These are phyloP conservation scores for Pterocarpus macrocarpus DNA, from an alignment of 306 rosid species.

Conservation along the genomic window DNA sequence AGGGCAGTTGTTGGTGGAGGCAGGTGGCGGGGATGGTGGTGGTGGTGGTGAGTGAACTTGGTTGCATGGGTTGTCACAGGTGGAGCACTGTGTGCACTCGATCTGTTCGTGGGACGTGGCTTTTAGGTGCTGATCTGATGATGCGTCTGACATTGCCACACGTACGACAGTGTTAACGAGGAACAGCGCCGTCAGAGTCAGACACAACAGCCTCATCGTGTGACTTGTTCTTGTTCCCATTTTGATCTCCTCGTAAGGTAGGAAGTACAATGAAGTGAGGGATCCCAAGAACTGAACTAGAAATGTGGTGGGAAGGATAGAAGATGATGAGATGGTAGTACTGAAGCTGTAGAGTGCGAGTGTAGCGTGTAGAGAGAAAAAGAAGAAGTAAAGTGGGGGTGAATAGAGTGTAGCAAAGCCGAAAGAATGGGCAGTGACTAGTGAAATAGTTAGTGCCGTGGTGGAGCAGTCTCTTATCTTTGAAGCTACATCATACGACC, in stretches of 20 bases:
- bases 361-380: too few relatives aligned
- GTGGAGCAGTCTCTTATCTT: background rate
- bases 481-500: too few relatives aligned
- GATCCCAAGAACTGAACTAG: too few relatives aligned
- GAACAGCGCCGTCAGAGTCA: background rate
- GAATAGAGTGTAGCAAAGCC: too few relatives aligned
- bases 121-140: conserved; percentile 34
- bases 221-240: conserved; percentile 24
- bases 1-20: conserved; percentile 59
- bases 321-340: too few relatives aligned
- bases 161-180: background rate
- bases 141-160: conserved; percentile 16
- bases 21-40: conserved; percentile 50
- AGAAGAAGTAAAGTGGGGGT: too few relatives aligned
- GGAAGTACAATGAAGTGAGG: too few relatives aligned
- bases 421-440: too few relatives aligned
- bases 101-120: conserved; percentile 70
- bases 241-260: too few relatives aligned
- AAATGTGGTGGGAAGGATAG: too few relatives aligned
- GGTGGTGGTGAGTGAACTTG: conserved; percentile 67
- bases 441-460: too few relatives aligned
- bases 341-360: too few relatives aligned
- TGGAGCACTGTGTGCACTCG: conserved; percentile 92
- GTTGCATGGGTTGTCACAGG: conserved; percentile 84
- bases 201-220: background rate